phyloP scores from a whole-genome alignment of 805 yeast species.

The Candida piceae region DNA sequence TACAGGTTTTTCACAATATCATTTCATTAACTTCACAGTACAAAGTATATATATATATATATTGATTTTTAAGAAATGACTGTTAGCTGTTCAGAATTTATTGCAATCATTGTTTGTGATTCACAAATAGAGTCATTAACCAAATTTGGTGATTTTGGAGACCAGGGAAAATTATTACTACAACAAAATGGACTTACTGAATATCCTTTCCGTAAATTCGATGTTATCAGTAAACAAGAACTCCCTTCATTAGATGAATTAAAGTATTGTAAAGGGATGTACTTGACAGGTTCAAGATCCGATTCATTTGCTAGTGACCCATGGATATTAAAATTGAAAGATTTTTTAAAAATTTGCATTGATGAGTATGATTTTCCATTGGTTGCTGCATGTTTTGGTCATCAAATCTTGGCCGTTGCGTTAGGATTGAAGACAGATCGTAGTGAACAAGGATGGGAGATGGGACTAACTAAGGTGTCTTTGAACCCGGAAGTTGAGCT shows the following conservation, averaged over 20 bases:
- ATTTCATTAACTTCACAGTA: too few relatives aligned
- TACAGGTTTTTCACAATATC: too few relatives aligned
- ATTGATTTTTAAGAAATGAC: constrained; percentile 5
- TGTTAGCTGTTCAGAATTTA: constrained; percentile 1
- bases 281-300: constrained; percentile 48
- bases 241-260: constrained; percentile 23
- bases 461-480: constrained; percentile 49
- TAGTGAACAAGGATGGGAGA: constrained; percentile 68
- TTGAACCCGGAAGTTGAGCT: constrained; percentile 32
- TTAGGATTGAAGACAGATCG: constrained; percentile 56
- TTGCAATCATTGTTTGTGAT: constrained; percentile 14
- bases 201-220: constrained; percentile 31
- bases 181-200: constrained; percentile 15
- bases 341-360: constrained; percentile 26
- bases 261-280: constrained; percentile 33
- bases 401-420: constrained; percentile 68
- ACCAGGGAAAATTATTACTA: constrained; percentile 36
- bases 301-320: constrained; percentile 39
- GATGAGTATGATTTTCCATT: constrained; percentile 36
- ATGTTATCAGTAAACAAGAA: constrained; percentile 27
- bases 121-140: constrained; percentile 3
- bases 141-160: constrained; percentile 50
- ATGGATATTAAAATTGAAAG: constrained; percentile 39
- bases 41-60: too few relatives aligned
- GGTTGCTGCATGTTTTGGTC: constrained; percentile 83